Evolutionary conservation across 1,139 yeast species (phyloP).

Genomic region (Pneumocystis jirovecii): DNA sequence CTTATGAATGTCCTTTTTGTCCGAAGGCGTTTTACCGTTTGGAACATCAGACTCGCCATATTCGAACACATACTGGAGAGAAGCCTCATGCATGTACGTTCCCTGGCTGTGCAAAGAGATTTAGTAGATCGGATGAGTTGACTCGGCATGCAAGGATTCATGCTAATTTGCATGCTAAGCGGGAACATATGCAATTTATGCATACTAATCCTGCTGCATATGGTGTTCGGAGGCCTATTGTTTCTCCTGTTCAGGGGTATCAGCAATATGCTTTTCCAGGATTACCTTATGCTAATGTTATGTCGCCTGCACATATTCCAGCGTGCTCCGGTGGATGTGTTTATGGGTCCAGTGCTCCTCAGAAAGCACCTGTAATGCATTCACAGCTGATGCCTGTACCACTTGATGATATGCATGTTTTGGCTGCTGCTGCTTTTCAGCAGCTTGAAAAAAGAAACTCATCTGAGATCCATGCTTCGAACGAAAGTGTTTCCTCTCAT

Average conservation of each 20-base stretch:
- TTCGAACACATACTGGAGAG: conserved; percentile 91
- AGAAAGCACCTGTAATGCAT: neutral
- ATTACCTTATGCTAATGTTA: neutral
- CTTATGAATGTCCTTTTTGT: conserved; percentile 84
- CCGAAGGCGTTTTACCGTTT: conserved; percentile 81
- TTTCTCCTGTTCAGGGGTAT: neutral
- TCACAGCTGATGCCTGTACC: neutral
- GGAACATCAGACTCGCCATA: conserved; percentile 90
- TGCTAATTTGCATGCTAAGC: neutral
- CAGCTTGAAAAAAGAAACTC: conserved; percentile 43
- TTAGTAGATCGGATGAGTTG: conserved; percentile 77
- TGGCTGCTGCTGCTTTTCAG: conserved; percentile 73
- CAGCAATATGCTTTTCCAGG: neutral
- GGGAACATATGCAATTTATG: neutral
- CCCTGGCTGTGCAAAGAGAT: conserved; percentile 76
- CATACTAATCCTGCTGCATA: neutral
- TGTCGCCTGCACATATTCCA: neutral
- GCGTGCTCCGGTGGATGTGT: neutral
- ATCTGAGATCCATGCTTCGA: conserved; percentile 1
- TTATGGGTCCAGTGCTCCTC: neutral
- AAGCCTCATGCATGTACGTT: conserved; percentile 80
- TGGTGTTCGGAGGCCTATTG: neutral
- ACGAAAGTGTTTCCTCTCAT: conserved; percentile 1
- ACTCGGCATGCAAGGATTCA: conserved; percentile 84
- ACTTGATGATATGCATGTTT: conserved; percentile 45